Evolutionary conservation across 139 green algal genomes (phyloP).

Genomic region (Picochlorum sp.): DNA sequence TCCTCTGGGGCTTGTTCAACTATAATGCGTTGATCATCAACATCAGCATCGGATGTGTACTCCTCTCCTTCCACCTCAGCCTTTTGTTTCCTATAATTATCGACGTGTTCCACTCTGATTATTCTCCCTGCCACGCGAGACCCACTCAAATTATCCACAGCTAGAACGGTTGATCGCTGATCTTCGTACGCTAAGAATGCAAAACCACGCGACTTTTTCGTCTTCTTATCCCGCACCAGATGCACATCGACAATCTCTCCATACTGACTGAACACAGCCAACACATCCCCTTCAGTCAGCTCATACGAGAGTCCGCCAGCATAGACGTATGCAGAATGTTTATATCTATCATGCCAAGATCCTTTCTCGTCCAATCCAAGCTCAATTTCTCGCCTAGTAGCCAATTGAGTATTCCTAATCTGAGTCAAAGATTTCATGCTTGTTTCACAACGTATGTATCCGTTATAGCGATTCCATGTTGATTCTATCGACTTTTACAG

Average conservation of each 20-base stretch:
- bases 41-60: conserved; percentile 12
- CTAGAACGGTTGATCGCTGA: conserved; percentile 91
- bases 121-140: conserved; percentile 67
- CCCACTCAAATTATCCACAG: conserved; percentile 96
- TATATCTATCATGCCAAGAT: conserved; percentile 91
- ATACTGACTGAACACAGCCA: conserved; percentile 95
- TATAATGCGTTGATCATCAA: neutral
- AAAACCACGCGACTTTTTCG: conserved; percentile 78
- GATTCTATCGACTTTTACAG: too few relatives aligned
- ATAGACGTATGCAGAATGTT: conserved; percentile 89
- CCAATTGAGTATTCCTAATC: conserved; percentile 90
- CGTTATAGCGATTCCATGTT: neutral
- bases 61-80: conserved; percentile 59
- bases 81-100: conserved; percentile 86
- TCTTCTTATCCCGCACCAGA: conserved; percentile 53
- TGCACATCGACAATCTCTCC: conserved; percentile 95
- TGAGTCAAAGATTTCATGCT: conserved; percentile 71
- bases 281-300: conserved; percentile 92
- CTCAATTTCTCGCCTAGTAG: conserved; percentile 59
- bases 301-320: conserved; percentile 78
- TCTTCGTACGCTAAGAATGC: conserved; percentile 96
- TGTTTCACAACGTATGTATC: neutral
- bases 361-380: conserved; percentile 64
- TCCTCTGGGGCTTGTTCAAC: too few relatives aligned
- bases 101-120: conserved; percentile 91